These are phyloP conservation scores for Pseudogymnoascus sp. DNA, from an alignment of 2,329 filamentous ascomycete genomes.

Conservation along the genomic window DNA sequence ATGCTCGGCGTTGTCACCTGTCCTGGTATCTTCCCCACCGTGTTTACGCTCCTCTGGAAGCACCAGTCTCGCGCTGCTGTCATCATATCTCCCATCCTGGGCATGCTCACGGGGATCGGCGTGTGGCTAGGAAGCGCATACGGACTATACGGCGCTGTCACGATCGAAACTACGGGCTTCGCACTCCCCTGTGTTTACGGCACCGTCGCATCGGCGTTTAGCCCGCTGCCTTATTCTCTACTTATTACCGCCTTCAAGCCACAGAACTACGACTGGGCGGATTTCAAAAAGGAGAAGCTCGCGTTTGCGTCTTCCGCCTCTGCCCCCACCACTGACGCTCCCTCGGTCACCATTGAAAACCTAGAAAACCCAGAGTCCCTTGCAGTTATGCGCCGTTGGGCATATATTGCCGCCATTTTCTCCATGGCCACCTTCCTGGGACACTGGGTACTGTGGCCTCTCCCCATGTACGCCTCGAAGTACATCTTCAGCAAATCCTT, in stretches of 20 bases:
- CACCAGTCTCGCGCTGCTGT: constrained; percentile 43
- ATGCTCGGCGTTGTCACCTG: constrained; percentile 47
- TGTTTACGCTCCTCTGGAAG: constrained; percentile 46
- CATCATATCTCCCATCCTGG: constrained; percentile 42
- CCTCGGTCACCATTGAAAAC: constrained; percentile 22
- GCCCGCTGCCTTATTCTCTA: constrained; percentile 38
- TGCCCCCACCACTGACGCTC: constrained; percentile 21
- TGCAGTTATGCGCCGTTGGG: constrained; percentile 35
- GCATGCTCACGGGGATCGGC: constrained; percentile 42
- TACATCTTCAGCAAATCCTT: constrained; percentile 44
- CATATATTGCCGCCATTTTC: constrained; percentile 39
- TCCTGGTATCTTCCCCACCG: constrained; percentile 46
- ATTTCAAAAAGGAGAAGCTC: constrained; percentile 35
- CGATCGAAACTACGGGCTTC: constrained; percentile 40
- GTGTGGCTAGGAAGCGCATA: constrained; percentile 46
- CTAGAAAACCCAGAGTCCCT: constrained; percentile 25
- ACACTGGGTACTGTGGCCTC: constrained; percentile 47
- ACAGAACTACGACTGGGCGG: constrained; percentile 31
- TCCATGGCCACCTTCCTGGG: constrained; percentile 43
- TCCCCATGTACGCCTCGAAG: constrained; percentile 47
- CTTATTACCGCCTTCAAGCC: constrained; percentile 40
- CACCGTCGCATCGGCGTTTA: constrained; percentile 41
- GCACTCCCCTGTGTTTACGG: constrained; percentile 47
- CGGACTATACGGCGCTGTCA: constrained; percentile 40
- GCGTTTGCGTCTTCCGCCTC: constrained; percentile 28